Percentiles rank a stretch among this genome's conserved stretches.
Conservation (phyloP, 192 early-diverging fungal species). For the Coemansia sp. region DNA sequence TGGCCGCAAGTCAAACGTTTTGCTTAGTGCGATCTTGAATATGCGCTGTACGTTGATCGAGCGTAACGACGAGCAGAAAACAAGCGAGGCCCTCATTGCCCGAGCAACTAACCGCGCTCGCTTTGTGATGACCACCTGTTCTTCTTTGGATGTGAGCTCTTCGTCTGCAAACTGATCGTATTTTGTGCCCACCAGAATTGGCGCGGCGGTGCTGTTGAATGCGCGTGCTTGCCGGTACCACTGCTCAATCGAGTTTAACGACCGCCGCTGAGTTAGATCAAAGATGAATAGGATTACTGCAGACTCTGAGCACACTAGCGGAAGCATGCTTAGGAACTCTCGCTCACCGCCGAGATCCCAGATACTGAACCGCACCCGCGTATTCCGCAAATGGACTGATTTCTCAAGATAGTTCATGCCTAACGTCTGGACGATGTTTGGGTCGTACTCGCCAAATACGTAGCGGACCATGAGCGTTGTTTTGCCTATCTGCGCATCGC, state of each 20-base stretch:
- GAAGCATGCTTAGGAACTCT: slow-evolving; percentile 97
- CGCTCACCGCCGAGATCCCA: slow-evolving; percentile 97
- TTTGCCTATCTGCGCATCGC: slow-evolving; percentile 95
- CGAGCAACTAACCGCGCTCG: slow-evolving; percentile 87
- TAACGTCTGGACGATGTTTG: slow-evolving; percentile 93
- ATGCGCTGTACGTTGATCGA: slow-evolving; percentile 97
- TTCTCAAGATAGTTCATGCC: slow-evolving; percentile 99
- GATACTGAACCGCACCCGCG: slow-evolving; percentile 94
- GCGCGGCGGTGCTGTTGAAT: slow-evolving; percentile 94
- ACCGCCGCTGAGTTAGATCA: slow-evolving; percentile 88
- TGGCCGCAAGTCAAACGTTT: slow-evolving; percentile 91
- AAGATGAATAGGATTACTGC: slow-evolving; percentile 96
- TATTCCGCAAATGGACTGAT: slow-evolving; percentile 84
- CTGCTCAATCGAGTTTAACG: slow-evolving; percentile 90
- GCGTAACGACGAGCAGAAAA: slow-evolving; percentile 91
- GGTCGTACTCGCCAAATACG: slow-evolving; percentile 92
- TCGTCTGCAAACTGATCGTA: slow-evolving; percentile 86
- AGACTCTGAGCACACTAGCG: slow-evolving; percentile 94
- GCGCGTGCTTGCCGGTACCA: slow-evolving; percentile 96
- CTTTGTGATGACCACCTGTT: slow-evolving; percentile 91
- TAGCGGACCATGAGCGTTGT: slow-evolving; percentile 98
- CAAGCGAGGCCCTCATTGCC: slow-evolving; percentile 93
- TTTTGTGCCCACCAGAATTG: slow-evolving; percentile 94
- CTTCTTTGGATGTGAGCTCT: slow-evolving; percentile 67
- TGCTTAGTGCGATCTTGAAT: slow-evolving; percentile 93